A percentile compares a stretch with the other conserved stretches of the same genome.
Conservation (phyloP, 2,329 filamentous ascomycete species). For the Bipolaris victoriae region DNA sequence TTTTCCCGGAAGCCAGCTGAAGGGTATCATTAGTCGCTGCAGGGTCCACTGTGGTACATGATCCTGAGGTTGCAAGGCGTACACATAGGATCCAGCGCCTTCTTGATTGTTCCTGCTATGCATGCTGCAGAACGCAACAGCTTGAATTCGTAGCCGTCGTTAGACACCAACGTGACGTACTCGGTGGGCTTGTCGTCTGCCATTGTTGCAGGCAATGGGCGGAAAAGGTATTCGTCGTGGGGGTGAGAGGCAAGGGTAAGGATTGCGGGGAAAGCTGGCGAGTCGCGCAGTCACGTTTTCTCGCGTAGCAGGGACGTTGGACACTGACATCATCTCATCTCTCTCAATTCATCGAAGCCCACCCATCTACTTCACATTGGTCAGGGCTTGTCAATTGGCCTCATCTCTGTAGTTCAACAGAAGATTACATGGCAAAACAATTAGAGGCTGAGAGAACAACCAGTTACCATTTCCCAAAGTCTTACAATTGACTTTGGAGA, state of each 20-base stretch:
- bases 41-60: not conserved
- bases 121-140: conserved; percentile 73
- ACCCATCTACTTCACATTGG: not conserved
- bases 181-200: conserved; percentile 55
- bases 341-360: not conserved
- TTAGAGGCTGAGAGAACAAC: not conserved
- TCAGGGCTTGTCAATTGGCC: too few relatives aligned
- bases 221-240: not conserved
- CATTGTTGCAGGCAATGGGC: conserved; percentile 24
- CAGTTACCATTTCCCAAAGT: not conserved
- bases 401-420: not conserved
- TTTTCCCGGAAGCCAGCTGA: conserved; percentile 70
- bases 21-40: conserved; percentile 7
- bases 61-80: conserved; percentile 29
- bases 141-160: conserved; percentile 78
- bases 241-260: not conserved
- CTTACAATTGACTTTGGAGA: not conserved
- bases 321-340: conserved; percentile 1
- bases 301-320: conserved; percentile 21
- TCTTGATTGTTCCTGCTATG: conserved; percentile 73
- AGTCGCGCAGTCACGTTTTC: conserved; percentile 36
- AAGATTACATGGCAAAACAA: not conserved
- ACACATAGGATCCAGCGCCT: conserved; percentile 76
- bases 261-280: conserved; percentile 16
- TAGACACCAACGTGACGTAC: conserved; percentile 78